These are phyloP conservation scores for Aspergillus proliferans DNA, from an alignment of 2,329 filamentous ascomycete species.

Conservation along the genomic window DNA sequence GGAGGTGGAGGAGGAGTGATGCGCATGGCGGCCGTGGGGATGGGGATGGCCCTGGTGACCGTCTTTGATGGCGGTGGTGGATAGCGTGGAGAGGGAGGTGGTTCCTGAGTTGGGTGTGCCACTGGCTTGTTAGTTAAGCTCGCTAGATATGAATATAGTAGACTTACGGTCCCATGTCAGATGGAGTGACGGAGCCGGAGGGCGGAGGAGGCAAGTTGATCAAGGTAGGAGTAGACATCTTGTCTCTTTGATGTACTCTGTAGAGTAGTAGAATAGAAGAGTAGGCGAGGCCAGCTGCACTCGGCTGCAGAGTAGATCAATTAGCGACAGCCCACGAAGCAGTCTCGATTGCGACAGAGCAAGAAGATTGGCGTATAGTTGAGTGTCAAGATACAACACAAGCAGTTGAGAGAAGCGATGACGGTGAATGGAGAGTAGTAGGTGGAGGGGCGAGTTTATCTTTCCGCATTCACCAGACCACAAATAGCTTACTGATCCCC, in stretches of 20 bases:
- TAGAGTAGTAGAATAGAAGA: too few relatives aligned
- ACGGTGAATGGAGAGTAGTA: too few relatives aligned
- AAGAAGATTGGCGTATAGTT: too few relatives aligned
- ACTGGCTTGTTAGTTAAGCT: constrained; percentile 39
- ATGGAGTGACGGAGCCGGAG: constrained; percentile 78
- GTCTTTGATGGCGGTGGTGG: constrained; percentile 93
- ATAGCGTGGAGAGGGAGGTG: constrained; percentile 84
- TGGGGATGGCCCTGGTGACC: constrained; percentile 78
- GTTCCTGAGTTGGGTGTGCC: constrained; percentile 90
- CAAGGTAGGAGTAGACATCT: constrained; percentile 55
- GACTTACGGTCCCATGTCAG: constrained; percentile 75
- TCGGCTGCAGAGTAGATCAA: neutral
- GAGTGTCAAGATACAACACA: too few relatives aligned
- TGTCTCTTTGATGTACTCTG: neutral
- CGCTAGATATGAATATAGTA: neutral
- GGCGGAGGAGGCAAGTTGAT: constrained; percentile 79
- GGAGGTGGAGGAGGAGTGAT: constrained; percentile 53
- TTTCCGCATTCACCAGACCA: too few relatives aligned
- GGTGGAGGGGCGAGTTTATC: too few relatives aligned
- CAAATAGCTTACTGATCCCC: too few relatives aligned
- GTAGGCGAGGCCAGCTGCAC: neutral
- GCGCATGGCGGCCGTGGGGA: constrained; percentile 48
- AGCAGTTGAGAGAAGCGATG: too few relatives aligned
- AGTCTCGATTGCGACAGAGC: too few relatives aligned
- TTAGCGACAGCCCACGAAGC: neutral